Base-by-base conservation (phyloP, 2,329 filamentous ascomycete genomes). In the Colletotrichum lupini region DNA sequence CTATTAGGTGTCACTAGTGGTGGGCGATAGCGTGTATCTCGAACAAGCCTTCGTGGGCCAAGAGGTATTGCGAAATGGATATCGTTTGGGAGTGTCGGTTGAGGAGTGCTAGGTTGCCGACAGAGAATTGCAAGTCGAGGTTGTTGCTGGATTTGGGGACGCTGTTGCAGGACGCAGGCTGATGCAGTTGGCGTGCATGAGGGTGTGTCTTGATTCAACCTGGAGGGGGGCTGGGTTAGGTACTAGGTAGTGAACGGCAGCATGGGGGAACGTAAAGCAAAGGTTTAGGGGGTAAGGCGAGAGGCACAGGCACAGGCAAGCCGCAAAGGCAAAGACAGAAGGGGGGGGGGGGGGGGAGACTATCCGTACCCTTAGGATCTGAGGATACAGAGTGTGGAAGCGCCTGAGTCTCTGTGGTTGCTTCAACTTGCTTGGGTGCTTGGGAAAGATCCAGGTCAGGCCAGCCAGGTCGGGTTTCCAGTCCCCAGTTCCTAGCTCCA, bases 81-180 rank as follows among this genome's bases (percentile, higher is more conserved):
- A 9, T 30, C 28, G 42, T 49, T 49, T 12, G 16, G 55, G 22
- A 5, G 26, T 30, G 28, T 57, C 55, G 26, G 16, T 16, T 30
- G 28, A 30, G 26, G 8, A 22, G n/a, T 52, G 28, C 11, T 35
- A 35, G 11, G 3, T 52, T 14, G 52, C 22, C 52, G n/a, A 26
- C 24, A n/a, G 46, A 42, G 22, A 24, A 35, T 69, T 46, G 37
- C 55, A 37, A 69, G 53, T 64, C 1, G 28, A 69, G 16, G 37
- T 37, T 64, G 55, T 60, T 19, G 55, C 60, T 69, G 30, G 28
- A 57, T 59, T 70, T 58, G 56, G 60, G 26, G 59, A 46, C 32
- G 32, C 55, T 70, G 70, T 70, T 73, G 70, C 70, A 70, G 56
- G 67, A 70, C 56, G 67, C 55, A 57, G 46, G 56, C 22, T 37